phyloP scores from a whole-genome alignment of 768 basidiomycete genomes.

The Boletus speciosus region DNA sequence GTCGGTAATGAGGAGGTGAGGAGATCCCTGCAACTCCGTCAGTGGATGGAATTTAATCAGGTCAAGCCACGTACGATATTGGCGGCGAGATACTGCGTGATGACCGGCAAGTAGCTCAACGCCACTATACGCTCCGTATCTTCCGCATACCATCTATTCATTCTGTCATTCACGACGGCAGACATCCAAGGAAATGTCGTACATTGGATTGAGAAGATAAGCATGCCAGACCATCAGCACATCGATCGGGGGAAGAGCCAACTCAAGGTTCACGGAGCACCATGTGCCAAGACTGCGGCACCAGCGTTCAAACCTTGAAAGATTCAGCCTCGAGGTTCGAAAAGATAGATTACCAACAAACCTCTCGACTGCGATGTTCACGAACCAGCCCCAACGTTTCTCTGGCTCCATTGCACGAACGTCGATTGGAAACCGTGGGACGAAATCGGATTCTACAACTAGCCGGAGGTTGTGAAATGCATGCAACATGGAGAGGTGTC shows the following conservation, averaged over 20 bases:
- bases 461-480: constrained; percentile 26
- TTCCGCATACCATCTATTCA: constrained; percentile 26
- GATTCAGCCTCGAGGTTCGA: not conserved
- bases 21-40: constrained; percentile 7
- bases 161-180: not conserved
- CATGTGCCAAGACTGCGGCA: constrained; percentile 9
- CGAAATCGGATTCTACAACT: constrained; percentile 18
- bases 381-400: constrained; percentile 39
- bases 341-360: constrained; percentile 2
- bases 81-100: constrained; percentile 6
- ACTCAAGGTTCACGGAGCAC: not conserved
- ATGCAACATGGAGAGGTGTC: constrained; percentile 29
- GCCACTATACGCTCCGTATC: constrained; percentile 4
- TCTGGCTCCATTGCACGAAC: constrained; percentile 19
- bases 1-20: constrained; percentile 5
- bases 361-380: constrained; percentile 37
- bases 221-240: constrained; percentile 42
- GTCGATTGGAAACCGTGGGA: constrained; percentile 8
- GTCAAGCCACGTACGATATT: constrained; percentile 9
- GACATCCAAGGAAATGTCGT: not conserved
- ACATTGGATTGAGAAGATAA: constrained; percentile 39
- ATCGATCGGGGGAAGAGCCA: constrained; percentile 34
- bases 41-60: not conserved
- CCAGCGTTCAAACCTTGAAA: constrained; percentile 35
- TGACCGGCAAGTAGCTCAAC: not conserved